Conservation (phyloP, 1,284 basidiomycete species). For the Quambalaria eucalypti region DNA sequence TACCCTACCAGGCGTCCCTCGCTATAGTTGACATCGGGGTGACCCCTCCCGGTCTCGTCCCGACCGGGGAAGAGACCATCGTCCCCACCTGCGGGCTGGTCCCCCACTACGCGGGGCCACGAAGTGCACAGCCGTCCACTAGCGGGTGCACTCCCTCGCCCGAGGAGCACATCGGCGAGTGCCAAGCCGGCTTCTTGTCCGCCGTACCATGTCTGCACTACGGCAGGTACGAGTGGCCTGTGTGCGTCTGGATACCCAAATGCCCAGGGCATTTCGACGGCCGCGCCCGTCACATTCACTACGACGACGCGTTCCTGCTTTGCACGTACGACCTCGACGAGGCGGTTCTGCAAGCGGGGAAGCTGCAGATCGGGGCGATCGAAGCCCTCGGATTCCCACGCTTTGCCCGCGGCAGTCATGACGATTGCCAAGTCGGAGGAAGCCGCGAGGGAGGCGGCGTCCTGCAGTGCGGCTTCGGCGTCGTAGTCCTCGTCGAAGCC, state of each 20-base stretch:
- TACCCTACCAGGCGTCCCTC: conserved; percentile 8
- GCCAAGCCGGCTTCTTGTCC: conserved; percentile 7
- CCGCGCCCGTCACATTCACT: conserved; percentile 5
- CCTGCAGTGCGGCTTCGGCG: conserved; percentile 1
- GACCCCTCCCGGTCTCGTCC: not conserved
- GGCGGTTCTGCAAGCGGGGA: conserved; percentile 4
- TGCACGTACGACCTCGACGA: conserved; percentile 1
- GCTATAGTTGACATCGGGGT: conserved; percentile 5
- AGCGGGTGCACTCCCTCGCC: conserved; percentile 3
- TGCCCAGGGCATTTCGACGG: conserved; percentile 7
- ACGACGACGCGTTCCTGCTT: not conserved
- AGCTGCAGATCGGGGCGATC: conserved; percentile 1
- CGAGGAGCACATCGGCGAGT: conserved; percentile 5
- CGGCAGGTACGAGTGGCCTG: not conserved
- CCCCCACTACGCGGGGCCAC: conserved; percentile 3
- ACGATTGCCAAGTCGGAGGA: conserved; percentile 5
- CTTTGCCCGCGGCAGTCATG: conserved; percentile 9
- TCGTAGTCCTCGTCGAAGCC: conserved; percentile 7
- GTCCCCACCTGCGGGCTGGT: conserved; percentile 4
- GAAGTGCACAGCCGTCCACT: conserved; percentile 2
- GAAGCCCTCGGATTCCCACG: conserved; percentile 10
- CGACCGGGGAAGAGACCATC: not conserved
- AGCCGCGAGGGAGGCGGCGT: conserved; percentile 1
- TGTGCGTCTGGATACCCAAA: too few relatives aligned
- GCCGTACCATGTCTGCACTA: conserved; percentile 10